A percentile compares a stretch with the other conserved stretches of the same genome.
These are phyloP conservation scores for Coemansia sp. DNA, from an alignment of 192 early-diverging fungal genomes.

Conservation along the genomic window DNA sequence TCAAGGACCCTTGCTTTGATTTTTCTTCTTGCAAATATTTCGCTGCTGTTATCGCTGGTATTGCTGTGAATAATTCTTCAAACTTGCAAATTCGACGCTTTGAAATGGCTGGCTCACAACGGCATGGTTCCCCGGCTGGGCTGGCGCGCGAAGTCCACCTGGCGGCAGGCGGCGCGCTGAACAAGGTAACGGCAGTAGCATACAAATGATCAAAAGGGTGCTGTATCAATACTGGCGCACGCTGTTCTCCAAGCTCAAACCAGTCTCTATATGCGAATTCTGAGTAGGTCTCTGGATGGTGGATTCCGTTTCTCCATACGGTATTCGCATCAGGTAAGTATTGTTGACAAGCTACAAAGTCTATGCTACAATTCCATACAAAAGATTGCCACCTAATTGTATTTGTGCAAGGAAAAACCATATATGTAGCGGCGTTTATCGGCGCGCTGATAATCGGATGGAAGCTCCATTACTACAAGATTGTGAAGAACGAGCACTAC, in stretches of 20 bases:
- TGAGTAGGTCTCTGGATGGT: constrained; percentile 52
- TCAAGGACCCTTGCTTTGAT: background rate
- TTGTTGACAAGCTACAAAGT: constrained; percentile 35
- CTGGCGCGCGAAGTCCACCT: constrained; percentile 32
- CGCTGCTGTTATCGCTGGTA: background rate
- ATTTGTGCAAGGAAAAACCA: too few species aligned
- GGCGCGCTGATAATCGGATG: constrained; percentile 65
- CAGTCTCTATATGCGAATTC: too few species aligned
- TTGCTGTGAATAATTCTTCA: too few species aligned
- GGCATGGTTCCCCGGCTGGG: constrained; percentile 11
- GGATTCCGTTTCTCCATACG: constrained; percentile 55
- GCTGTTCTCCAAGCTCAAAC: too few species aligned
- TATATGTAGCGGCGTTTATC: constrained; percentile 66
- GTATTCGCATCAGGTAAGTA: constrained; percentile 49
- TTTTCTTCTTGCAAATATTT: background rate
- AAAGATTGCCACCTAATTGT: background rate
- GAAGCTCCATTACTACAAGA: constrained; percentile 76
- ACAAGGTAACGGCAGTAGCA: too few species aligned
- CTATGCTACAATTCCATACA: background rate
- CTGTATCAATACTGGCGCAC: too few species aligned
- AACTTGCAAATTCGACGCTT: background rate
- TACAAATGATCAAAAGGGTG: too few species aligned
- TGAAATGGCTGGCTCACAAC: constrained; percentile 26
- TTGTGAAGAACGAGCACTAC: constrained; percentile 73
- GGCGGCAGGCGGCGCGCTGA: constrained; percentile 30